Base-by-base conservation (phyloP, 164 flowering plant species). In the Macadamia tetraphylla region DNA sequence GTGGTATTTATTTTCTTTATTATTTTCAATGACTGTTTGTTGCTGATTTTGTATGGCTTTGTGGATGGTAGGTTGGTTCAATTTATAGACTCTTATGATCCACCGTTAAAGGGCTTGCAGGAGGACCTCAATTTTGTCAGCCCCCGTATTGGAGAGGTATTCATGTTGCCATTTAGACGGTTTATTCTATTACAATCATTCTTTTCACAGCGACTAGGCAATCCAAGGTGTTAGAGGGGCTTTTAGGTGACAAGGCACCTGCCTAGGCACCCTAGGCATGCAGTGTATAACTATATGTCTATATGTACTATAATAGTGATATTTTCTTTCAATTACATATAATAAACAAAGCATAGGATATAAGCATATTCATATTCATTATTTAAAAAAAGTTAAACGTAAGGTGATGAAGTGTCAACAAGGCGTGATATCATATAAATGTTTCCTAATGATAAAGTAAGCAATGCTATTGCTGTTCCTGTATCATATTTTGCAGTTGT, bases 61-160 rank as follows among this genome's bases (percentile, higher is more conserved):
- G 43, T 72, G 55, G 58, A 51, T 77, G 68, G 63, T 83, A 94
- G 98, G 78, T 81, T 94, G 85, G 88, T 94, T 80, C 97, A 90
- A 62, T 94, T 86, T 68, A 83, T 94, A 48, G 99, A 92, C 79
- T 86, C 96, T 48, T 94, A 88, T 85, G 99, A 94, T 80, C 98
- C 98, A 72, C 96, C 98, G 63, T 67, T 94, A 72, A 94, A 90
- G 84, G 98, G 99, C 58, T 79, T 94, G 71, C 98, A 94, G 49
- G 98, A 92, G 77, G 99, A 94, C 74, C 85, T 94, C 31, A 89
- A 92, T 82, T 94, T 94, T 85, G 97, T 89, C 75, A 95, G 98
- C 73, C 99, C 99, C 49, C 89, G 99, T 32, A 90, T 95, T 76
- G 99, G 99, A 84, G 99, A 95, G 96, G 99, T 94, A 77, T 67